Conservation (phyloP, 1,284 basidiomycete species). For the Ganoderma sinense region DNA sequence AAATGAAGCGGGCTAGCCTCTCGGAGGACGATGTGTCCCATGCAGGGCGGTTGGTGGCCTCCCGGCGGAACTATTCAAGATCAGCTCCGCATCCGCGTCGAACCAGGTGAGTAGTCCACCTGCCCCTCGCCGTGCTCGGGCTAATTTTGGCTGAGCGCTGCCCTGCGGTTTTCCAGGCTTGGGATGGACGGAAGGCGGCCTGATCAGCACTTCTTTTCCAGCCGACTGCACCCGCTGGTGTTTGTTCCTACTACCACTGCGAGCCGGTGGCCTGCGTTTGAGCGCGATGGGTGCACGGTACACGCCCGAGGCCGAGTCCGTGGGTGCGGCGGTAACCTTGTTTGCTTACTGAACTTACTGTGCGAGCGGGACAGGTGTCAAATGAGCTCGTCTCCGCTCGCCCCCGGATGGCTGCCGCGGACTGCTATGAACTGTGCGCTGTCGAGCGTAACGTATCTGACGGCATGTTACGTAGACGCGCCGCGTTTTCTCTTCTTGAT, state of each 20-base stretch:
- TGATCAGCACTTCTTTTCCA: not conserved
- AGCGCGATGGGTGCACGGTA: not conserved
- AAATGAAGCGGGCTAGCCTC: not conserved
- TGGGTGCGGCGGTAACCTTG: not conserved
- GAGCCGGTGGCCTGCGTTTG: not conserved
- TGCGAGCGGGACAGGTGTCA: slow-evolving; percentile 3
- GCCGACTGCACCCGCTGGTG: not conserved
- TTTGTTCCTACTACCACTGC: not conserved
- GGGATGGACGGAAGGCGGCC: not conserved
- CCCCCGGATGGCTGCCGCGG: not conserved
- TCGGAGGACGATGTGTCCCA: not conserved
- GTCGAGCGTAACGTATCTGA: not conserved
- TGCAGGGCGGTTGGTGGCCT: not conserved
- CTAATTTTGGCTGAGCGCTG: not conserved
- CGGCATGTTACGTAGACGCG: not conserved
- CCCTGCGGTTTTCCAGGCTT: not conserved
- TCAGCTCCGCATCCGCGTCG: not conserved
- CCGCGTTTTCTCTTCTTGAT: not conserved
- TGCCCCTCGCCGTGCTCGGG: slow-evolving; percentile 1
- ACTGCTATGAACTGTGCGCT: not conserved
- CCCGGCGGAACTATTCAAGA: not conserved
- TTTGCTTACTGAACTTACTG: not conserved
- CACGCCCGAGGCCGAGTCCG: not conserved
- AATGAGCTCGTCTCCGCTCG: not conserved
- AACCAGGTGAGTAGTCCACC: slow-evolving; percentile 1